phyloP scores from a whole-genome alignment of 2,329 filamentous ascomycete species.

The Colletotrichum camelliae region DNA sequence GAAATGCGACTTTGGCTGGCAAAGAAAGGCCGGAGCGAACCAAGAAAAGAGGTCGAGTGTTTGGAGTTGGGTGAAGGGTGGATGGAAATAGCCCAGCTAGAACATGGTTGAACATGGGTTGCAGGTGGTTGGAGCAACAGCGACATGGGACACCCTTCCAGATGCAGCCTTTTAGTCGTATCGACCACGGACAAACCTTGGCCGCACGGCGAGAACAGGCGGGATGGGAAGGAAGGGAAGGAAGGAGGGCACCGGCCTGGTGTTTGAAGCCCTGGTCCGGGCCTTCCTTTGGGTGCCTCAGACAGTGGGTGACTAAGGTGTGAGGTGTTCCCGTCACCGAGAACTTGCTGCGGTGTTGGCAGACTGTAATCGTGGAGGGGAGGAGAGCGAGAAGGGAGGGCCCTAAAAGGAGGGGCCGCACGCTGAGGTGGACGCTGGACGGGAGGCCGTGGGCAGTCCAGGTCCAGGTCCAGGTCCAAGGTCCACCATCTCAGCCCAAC shows the following conservation, averaged over 20 bases:
- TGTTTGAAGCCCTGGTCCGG: background rate
- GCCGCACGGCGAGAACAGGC: background rate
- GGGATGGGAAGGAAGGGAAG: background rate
- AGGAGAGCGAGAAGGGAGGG: background rate
- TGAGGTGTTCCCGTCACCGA: background rate
- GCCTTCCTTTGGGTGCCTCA: background rate
- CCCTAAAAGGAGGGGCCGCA: background rate
- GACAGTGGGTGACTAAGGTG: background rate
- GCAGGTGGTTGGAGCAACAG: background rate
- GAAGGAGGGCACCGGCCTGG: background rate
- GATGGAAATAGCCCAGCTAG: background rate
- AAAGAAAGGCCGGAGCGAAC: background rate
- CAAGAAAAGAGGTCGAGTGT: background rate
- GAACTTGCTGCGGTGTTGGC: background rate
- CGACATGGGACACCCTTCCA: constrained; percentile 9
- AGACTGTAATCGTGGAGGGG: background rate
- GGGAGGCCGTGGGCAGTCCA: background rate
- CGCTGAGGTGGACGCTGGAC: background rate
- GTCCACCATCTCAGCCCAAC: constrained; percentile 10
- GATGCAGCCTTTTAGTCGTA: background rate
- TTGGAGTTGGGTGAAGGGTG: background rate
- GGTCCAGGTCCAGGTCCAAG: background rate
- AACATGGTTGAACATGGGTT: background rate
- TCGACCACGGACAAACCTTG: constrained; percentile 1
- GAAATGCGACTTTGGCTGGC: background rate